phyloP scores from a whole-genome alignment of 768 basidiomycete species.

The Panaeolus papilionaceus region DNA sequence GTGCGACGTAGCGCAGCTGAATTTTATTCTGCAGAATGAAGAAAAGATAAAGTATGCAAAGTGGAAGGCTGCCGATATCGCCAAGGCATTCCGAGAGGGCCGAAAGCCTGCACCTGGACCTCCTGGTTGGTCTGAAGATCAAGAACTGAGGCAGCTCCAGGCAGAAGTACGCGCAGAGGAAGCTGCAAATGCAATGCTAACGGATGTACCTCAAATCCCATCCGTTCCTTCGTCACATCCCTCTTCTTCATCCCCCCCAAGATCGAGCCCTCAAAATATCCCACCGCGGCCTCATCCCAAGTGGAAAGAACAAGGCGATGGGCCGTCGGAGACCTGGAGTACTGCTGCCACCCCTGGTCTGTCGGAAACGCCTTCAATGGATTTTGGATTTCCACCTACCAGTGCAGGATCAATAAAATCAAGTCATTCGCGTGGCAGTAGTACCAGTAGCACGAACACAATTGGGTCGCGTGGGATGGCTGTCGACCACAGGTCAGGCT shows the following conservation, averaged over 20 bases:
- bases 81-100: conserved; percentile 95
- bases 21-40: conserved; percentile 57
- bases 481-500: conserved; percentile 18
- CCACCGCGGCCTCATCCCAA: conserved; percentile 13
- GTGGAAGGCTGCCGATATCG: conserved; percentile 97
- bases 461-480: conserved; percentile 2
- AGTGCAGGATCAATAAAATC: conserved; percentile 21
- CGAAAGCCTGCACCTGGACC: conserved; percentile 83
- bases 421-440: conserved; percentile 23
- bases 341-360: conserved; percentile 79
- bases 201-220: conserved; percentile 22
- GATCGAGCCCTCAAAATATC: conserved; percentile 14
- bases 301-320: conserved; percentile 29
- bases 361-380: conserved; percentile 13
- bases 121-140: conserved; percentile 51
- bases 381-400: conserved; percentile 14
- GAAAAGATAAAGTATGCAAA: conserved; percentile 94
- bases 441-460: neutral
- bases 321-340: conserved; percentile 72
- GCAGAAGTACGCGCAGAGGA: conserved; percentile 5
- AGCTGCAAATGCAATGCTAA: conserved; percentile 24
- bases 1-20: conserved; percentile 5
- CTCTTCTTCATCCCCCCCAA: conserved; percentile 33
- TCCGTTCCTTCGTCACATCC: conserved; percentile 21
- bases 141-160: conserved; percentile 30